A percentile compares a stretch with the other conserved stretches of the same genome.
phyloP scores from a whole-genome alignment of 352 stramenopile species.

The Phytopythium ostracodes region DNA sequence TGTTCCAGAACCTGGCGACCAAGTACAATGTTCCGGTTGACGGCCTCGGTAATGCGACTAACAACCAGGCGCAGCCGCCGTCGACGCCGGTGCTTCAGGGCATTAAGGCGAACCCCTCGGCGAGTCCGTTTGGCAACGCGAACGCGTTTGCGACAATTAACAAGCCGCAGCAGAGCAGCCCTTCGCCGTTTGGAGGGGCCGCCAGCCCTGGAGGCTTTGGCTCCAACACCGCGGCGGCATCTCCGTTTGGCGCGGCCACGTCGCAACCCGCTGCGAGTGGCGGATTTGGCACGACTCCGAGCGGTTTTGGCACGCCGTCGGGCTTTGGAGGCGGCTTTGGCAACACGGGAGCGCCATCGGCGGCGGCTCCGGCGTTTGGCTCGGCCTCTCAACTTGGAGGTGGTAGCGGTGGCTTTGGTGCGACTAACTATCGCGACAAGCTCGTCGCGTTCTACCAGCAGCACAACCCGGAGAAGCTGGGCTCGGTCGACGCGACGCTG shows the following conservation, averaged over 20 bases:
- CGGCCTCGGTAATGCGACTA: background rate
- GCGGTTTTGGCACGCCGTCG: conserved; percentile 16
- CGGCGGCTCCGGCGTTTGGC: conserved; percentile 12
- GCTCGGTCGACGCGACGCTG: conserved; percentile 58
- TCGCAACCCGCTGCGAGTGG: conserved; percentile 13
- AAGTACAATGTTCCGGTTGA: conserved; percentile 72
- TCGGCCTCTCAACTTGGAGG: conserved; percentile 29
- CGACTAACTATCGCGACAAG: conserved; percentile 48
- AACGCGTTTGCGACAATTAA: conserved; percentile 37
- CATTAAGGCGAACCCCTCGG: conserved; percentile 26
- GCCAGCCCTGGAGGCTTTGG: conserved; percentile 42
- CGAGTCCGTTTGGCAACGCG: conserved; percentile 66
- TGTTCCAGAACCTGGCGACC: conserved; percentile 61
- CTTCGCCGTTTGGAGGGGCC: conserved; percentile 30
- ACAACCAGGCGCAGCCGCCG: conserved; percentile 11
- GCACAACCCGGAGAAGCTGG: conserved; percentile 67
- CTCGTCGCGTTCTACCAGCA: conserved; percentile 70
- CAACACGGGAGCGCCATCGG: conserved; percentile 9
- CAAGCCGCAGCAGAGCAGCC: background rate
- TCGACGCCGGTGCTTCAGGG: conserved; percentile 37
- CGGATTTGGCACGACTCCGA: conserved; percentile 15
- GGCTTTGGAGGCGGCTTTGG: conserved; percentile 19
- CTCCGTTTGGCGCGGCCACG: conserved; percentile 37
- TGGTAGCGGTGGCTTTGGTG: conserved; percentile 26
- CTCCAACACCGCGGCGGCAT: conserved; percentile 23